phyloP scores from a whole-genome alignment of 75 land plant genomes.

The Adiantum capillusveneris region DNA sequence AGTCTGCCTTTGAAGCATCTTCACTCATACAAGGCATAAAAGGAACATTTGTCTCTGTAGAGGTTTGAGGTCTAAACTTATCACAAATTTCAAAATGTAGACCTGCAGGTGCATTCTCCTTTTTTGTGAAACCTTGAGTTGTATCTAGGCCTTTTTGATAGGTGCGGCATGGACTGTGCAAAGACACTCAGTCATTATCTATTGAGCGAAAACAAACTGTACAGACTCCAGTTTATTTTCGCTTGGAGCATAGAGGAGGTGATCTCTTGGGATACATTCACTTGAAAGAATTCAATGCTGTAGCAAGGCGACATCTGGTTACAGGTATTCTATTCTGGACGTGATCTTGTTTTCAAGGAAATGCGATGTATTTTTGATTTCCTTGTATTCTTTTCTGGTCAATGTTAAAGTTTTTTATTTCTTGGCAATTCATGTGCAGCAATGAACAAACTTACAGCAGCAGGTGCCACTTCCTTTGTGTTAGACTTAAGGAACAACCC shows the following conservation, averaged over 20 bases:
- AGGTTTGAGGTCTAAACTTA: conserved; percentile 36
- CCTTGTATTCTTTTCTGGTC: no score
- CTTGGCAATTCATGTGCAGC: no score
- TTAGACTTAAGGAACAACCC: conserved; percentile 90
- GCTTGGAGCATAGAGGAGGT: conserved; percentile 48
- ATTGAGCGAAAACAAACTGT: conserved; percentile 66
- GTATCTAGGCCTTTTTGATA: conserved; percentile 8
- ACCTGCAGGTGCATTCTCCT: no score
- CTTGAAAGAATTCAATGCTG: conserved; percentile 94
- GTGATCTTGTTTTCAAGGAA: no score
- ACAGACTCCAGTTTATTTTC: conserved; percentile 81
- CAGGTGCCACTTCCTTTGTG: conserved; percentile 79
- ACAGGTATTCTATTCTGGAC: conserved; percentile 67
- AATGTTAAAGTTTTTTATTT: no score
- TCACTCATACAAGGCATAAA: conserved; percentile 88
- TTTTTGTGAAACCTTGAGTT: no score
- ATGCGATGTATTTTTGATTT: no score
- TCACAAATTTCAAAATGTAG: no score
- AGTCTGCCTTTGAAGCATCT: conserved; percentile 87
- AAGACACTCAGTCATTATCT: conserved; percentile 40
- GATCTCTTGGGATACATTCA: conserved; percentile 74
- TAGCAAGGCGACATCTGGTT: conserved; percentile 80
- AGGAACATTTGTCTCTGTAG: conserved; percentile 78
- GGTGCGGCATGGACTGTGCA: conserved; percentile 84
- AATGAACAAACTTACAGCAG: conserved; percentile 64